Percentiles rank a stretch among this genome's conserved stretches.
Conservation (phyloP, 2,329 filamentous ascomycete genomes). For the Golovinomyces cichoracearum region DNA sequence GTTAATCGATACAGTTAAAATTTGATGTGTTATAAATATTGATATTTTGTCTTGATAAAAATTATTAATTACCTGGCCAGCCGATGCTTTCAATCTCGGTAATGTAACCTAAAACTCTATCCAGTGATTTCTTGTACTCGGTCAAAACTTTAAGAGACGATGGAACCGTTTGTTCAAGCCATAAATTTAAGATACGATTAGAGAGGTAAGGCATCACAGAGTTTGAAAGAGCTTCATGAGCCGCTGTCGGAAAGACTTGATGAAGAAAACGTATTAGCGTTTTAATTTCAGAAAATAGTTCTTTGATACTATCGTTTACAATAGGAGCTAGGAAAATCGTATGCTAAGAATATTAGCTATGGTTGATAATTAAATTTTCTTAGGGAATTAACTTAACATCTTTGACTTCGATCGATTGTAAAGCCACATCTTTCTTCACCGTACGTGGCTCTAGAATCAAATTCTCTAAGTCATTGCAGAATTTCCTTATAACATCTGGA, state of each 20-base stretch:
- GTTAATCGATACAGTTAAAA: not conserved
- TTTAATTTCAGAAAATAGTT: slow-evolving; percentile 28
- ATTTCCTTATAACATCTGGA: slow-evolving; percentile 29
- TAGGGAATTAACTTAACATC: slow-evolving; percentile 17
- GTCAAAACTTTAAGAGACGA: slow-evolving; percentile 43
- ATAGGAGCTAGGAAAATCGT: slow-evolving; percentile 19
- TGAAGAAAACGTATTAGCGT: slow-evolving; percentile 26
- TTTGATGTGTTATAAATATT: not conserved
- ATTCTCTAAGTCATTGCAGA: slow-evolving; percentile 38
- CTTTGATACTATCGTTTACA: slow-evolving; percentile 22
- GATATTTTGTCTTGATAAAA: too few species aligned
- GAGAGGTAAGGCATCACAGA: slow-evolving; percentile 45
- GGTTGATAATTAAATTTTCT: not conserved
- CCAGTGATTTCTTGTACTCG: slow-evolving; percentile 45
- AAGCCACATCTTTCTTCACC: slow-evolving; percentile 15
- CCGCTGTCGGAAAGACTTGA: slow-evolving; percentile 24
- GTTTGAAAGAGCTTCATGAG: slow-evolving; percentile 34
- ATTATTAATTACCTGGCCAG: slow-evolving; percentile 24
- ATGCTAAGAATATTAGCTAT: slow-evolving; percentile 16
- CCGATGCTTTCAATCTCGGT: slow-evolving; percentile 31
- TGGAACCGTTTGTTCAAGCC: slow-evolving; percentile 56
- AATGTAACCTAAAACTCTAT: slow-evolving; percentile 37
- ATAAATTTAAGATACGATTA: slow-evolving; percentile 40
- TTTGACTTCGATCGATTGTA: slow-evolving; percentile 19
- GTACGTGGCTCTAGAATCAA: slow-evolving; percentile 35